Conservation (phyloP, 768 basidiomycete species). For the Pholiota microspora region DNA sequence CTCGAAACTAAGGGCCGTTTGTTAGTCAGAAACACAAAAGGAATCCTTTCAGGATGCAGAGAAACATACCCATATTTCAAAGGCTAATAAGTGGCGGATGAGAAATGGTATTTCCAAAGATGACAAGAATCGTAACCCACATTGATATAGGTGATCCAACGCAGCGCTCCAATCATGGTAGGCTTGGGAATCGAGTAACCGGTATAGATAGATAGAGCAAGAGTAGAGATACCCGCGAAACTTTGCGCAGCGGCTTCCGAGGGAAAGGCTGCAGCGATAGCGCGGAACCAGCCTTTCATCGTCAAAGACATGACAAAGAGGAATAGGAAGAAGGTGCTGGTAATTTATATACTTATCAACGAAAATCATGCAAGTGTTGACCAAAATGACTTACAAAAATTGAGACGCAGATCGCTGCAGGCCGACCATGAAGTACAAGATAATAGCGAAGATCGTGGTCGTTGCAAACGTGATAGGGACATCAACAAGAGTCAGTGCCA, state of each 20-base stretch:
- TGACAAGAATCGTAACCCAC: conserved; percentile 12
- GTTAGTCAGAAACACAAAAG: not conserved
- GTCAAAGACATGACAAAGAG: conserved; percentile 54
- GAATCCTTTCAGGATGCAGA: not conserved
- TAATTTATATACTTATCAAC: too few species aligned
- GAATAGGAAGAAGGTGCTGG: conserved; percentile 59
- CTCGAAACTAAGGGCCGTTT: conserved; percentile 51
- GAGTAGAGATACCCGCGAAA: conserved; percentile 44
- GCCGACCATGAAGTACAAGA: conserved; percentile 63
- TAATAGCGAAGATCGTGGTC: conserved; percentile 39
- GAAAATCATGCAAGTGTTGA: too few species aligned
- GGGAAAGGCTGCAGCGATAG: conserved; percentile 58
- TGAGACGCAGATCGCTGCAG: conserved; percentile 51
- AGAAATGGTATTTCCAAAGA: not conserved
- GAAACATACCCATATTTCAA: conserved; percentile 14
- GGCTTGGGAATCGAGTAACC: conserved; percentile 50
- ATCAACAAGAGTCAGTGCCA: conserved; percentile 61
- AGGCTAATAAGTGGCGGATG: conserved; percentile 21
- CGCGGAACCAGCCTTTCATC: conserved; percentile 79
- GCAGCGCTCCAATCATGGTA: conserved; percentile 65
- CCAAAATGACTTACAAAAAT: conserved; percentile 54
- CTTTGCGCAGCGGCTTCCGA: conserved; percentile 62
- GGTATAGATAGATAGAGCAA: conserved; percentile 30
- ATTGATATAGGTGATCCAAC: conserved; percentile 56
- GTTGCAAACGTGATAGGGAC: conserved; percentile 51